Conservation (phyloP, 2,329 filamentous ascomycete genomes). For the Diplodia mutila region DNA sequence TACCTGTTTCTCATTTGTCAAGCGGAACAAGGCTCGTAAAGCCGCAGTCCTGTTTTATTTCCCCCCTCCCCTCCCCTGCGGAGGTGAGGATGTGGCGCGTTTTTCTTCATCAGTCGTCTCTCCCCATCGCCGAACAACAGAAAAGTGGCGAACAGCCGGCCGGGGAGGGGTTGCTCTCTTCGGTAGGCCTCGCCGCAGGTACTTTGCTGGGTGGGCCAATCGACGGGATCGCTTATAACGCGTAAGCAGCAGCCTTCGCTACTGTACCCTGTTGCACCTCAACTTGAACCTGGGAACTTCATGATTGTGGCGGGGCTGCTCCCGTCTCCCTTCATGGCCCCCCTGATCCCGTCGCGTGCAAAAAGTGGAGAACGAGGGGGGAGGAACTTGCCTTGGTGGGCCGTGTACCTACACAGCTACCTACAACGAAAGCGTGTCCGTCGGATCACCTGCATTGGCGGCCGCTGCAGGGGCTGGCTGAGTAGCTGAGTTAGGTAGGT, state of each 20-base stretch:
- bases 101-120: not conserved
- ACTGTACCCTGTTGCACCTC: not conserved
- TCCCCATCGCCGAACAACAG: not conserved
- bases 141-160: not conserved
- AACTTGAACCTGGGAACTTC: not conserved
- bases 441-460: constrained; percentile 2
- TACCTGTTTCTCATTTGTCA: not conserved
- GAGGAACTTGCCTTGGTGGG: not conserved
- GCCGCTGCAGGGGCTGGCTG: constrained; percentile 1
- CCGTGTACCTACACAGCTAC: not conserved
- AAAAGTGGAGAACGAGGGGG: not conserved
- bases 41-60: not conserved
- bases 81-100: not conserved
- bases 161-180: not conserved
- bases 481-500: constrained; percentile 12
- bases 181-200: not conserved
- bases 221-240: not conserved
- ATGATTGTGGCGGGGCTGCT: not conserved
- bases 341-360: not conserved
- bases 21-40: not conserved
- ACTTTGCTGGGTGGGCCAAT: not conserved
- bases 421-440: not conserved
- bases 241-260: not conserved
- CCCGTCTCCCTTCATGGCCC: too few relatives aligned
- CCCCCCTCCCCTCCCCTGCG: too few relatives aligned